Percentiles rank a stretch among this genome's conserved stretches.
Evolutionary conservation across 192 early-diverging fungal species (phyloP).

Genomic region (Umbelopsis vinacea): DNA sequence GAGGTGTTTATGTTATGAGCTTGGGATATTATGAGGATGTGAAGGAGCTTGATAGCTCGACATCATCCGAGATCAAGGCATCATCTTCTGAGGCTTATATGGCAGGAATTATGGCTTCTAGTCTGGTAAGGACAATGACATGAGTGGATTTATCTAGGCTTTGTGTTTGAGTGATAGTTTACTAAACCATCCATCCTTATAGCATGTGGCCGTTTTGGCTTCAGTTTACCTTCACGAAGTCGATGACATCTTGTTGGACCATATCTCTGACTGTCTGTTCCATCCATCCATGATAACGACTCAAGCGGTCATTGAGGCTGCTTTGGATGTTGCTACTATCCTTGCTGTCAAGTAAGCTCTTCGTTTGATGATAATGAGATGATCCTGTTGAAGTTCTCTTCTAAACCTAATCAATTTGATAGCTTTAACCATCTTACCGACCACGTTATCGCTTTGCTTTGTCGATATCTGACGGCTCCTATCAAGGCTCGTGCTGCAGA

Average conservation of each 20-base stretch:
- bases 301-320: slow-evolving; percentile 47
- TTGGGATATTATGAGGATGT: slow-evolving; percentile 62
- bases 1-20: slow-evolving; percentile 55
- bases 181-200: background rate
- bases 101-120: slow-evolving; percentile 60
- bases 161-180: background rate
- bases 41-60: slow-evolving; percentile 47
- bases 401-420: background rate
- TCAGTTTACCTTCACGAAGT: slow-evolving; percentile 57
- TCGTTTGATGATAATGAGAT: background rate
- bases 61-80: slow-evolving; percentile 49
- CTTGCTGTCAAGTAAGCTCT: slow-evolving; percentile 47
- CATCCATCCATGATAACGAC: slow-evolving; percentile 43
- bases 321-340: slow-evolving; percentile 46
- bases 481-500: slow-evolving; percentile 15
- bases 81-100: slow-evolving; percentile 51
- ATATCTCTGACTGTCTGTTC: slow-evolving; percentile 53
- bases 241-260: slow-evolving; percentile 51
- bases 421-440: slow-evolving; percentile 38
- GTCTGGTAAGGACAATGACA: slow-evolving; percentile 45
- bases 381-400: background rate
- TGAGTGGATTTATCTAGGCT: too few species aligned
- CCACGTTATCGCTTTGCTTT: slow-evolving; percentile 50
- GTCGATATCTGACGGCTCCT: slow-evolving; percentile 56
- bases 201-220: slow-evolving; percentile 55